Evolutionary conservation across 192 early-diverging fungal genomes (phyloP).

Genomic region (Entomortierella beljakovae): DNA sequence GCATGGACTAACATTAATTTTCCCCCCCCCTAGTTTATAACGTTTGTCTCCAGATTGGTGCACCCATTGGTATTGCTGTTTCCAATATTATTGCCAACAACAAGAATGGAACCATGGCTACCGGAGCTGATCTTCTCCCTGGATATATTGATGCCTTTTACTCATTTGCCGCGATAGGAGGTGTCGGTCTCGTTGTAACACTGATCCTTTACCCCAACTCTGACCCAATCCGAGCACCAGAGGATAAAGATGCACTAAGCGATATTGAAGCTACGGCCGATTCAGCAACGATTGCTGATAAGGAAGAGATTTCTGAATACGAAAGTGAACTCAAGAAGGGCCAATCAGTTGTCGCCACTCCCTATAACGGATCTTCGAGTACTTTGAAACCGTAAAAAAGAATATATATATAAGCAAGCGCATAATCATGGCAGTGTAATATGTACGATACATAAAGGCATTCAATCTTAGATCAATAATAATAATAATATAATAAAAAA

Average conservation of each 20-base stretch:
- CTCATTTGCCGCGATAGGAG: constrained; percentile 21
- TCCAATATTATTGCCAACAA: constrained; percentile 42
- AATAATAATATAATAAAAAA: no score
- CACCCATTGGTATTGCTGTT: constrained; percentile 52
- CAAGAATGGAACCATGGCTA: constrained; percentile 13
- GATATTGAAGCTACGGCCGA: neutral
- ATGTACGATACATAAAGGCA: neutral
- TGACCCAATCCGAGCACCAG: constrained; percentile 1
- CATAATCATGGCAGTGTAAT: no score
- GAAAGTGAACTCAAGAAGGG: neutral
- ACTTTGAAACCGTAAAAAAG: neutral
- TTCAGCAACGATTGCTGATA: neutral
- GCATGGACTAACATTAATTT: neutral
- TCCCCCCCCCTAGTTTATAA: constrained; percentile 28
- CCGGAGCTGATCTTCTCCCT: constrained; percentile 18
- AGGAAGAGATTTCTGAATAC: neutral
- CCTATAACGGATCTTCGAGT: neutral
- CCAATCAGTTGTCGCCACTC: neutral
- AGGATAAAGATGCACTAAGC: no score
- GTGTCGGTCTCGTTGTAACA: constrained; percentile 25
- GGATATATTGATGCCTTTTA: constrained; percentile 51
- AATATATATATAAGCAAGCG: neutral
- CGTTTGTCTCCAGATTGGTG: constrained; percentile 41
- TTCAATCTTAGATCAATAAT: no score
- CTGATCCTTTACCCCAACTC: constrained; percentile 26